These are phyloP conservation scores for Schizopora paradoxa DNA, from an alignment of 1,284 basidiomycete genomes.

Conservation along the genomic window DNA sequence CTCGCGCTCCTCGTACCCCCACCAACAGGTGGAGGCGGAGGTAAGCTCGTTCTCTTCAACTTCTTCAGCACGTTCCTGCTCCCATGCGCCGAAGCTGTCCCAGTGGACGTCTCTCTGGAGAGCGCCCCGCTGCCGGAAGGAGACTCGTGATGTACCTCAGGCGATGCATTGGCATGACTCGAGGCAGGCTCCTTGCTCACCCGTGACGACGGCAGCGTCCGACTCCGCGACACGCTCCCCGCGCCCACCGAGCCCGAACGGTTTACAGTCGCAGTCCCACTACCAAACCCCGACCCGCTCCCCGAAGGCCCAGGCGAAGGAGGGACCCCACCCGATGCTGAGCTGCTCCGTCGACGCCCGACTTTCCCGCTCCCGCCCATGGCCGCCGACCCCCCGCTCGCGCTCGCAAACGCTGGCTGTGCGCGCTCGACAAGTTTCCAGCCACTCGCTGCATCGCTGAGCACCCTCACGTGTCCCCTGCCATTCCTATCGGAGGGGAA, in stretches of 20 bases:
- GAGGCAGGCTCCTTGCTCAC: constrained; percentile 20
- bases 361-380: constrained; percentile 33
- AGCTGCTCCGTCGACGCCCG: constrained; percentile 49
- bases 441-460: constrained; percentile 20
- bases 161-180: constrained; percentile 27
- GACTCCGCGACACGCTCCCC: constrained; percentile 49
- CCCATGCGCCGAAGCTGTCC: neutral
- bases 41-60: constrained; percentile 15
- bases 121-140: constrained; percentile 4
- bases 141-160: constrained; percentile 14
- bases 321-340: constrained; percentile 30
- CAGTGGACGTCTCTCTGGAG: neutral
- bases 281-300: neutral
- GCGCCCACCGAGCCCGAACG: constrained; percentile 24
- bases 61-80: constrained; percentile 16
- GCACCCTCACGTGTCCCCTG: neutral
- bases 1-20: neutral
- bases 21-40: constrained; percentile 5
- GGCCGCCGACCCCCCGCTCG: constrained; percentile 14
- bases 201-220: constrained; percentile 48
- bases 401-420: too few species aligned
- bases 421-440: constrained; percentile 46
- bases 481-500: neutral
- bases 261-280: neutral
- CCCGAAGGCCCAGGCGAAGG: neutral